phyloP scores from a whole-genome alignment of 345 rosid genomes.

The Luvunga scandens region DNA sequence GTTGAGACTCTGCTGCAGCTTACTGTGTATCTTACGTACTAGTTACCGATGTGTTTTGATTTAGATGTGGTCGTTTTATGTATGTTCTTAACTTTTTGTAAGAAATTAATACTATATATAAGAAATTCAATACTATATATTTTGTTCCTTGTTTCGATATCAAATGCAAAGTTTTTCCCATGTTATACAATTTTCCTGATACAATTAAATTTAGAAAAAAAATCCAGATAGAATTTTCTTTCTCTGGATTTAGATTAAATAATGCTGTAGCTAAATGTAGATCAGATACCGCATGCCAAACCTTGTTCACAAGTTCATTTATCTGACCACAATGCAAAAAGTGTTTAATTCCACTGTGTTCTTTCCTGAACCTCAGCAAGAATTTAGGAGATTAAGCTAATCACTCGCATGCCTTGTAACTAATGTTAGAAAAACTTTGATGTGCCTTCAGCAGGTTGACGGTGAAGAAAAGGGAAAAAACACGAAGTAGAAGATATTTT shows the following conservation, averaged over 20 bases:
- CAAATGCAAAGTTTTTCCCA: neutral
- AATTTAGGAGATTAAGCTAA: neutral
- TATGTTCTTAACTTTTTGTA: neutral
- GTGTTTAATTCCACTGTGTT: neutral
- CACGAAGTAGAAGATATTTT: neutral
- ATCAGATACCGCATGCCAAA: neutral
- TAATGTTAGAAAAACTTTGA: neutral
- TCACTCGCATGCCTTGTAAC: neutral
- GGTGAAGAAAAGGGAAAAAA: neutral
- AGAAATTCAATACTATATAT: neutral
- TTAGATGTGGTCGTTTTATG: neutral
- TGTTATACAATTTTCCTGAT: neutral
- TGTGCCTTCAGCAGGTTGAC: neutral
- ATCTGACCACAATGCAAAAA: neutral
- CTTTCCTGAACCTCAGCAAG: neutral
- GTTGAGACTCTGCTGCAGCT: slow-evolving; percentile 62
- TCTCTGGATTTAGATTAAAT: neutral
- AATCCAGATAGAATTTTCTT: neutral
- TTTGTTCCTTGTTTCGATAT: neutral
- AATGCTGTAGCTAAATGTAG: neutral
- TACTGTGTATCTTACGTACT: slow-evolving; percentile 52
- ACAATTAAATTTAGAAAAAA: neutral
- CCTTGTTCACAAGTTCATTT: neutral
- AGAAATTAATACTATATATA: neutral
- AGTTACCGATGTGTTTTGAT: slow-evolving; percentile 25